Conservation (phyloP, 805 yeast species). For the Blastobotrys mokoenaii region DNA sequence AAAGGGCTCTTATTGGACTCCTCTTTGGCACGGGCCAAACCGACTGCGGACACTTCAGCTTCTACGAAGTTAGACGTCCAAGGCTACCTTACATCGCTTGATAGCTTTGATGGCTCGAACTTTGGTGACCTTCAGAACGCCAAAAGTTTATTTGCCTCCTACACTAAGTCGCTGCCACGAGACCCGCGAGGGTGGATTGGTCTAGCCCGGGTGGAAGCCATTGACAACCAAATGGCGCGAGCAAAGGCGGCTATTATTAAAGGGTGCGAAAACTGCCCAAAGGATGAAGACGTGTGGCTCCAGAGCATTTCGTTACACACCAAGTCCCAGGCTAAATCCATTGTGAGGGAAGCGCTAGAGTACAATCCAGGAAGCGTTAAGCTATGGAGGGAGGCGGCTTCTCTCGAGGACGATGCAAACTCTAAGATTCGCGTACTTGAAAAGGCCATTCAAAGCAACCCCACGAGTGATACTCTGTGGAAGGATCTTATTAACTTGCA, state of each 20-base stretch:
- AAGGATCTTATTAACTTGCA: conserved; percentile 52
- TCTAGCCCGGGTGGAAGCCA: conserved; percentile 69
- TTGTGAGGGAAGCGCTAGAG: conserved; percentile 59
- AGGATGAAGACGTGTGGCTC: conserved; percentile 70
- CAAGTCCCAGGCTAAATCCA: conserved; percentile 41
- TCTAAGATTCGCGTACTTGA: conserved; percentile 52
- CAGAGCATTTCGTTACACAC: conserved; percentile 61
- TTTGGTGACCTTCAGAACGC: conserved; percentile 53
- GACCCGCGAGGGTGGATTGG: conserved; percentile 82
- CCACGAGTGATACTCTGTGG: conserved; percentile 61
- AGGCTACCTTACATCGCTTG: conserved; percentile 37
- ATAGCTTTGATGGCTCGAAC: conserved; percentile 16
- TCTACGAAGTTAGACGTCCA: conserved; percentile 29
- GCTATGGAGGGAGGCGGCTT: conserved; percentile 68
- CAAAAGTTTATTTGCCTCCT: conserved; percentile 52
- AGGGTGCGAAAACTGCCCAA: conserved; percentile 65
- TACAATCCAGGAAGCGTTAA: conserved; percentile 46
- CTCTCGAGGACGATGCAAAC: conserved; percentile 49
- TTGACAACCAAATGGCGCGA: conserved; percentile 35
- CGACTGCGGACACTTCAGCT: not conserved
- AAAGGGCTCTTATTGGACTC: too few species aligned
- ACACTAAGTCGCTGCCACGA: conserved; percentile 63
- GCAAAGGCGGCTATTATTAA: conserved; percentile 61
- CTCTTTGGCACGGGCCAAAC: conserved; percentile 47
- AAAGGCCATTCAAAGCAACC: conserved; percentile 62